Base-by-base conservation (phyloP, 768 basidiomycete genomes). In the Cubamyces sp. region DNA sequence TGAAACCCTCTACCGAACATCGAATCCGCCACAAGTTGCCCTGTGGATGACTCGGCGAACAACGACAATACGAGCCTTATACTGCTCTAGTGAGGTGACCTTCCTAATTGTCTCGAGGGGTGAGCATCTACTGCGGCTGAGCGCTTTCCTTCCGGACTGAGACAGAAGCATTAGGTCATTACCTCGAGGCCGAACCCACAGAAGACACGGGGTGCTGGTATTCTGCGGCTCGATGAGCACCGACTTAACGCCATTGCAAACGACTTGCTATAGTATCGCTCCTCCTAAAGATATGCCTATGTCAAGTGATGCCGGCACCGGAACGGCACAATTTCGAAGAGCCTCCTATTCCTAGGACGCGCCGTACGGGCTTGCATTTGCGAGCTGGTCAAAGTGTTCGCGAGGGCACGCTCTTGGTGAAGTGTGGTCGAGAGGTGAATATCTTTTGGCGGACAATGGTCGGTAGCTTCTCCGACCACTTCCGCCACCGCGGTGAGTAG, bases 131-230 rank as follows among this genome's bases (percentile, higher is more conserved):
- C 16, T 39, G 42, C 49, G 26, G 26, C 15, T 30, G 40, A 42
- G 50, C 40, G 26, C 49, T 42, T 21, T 34, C 9, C 19, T 43
- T 28, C 26, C 26, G 57, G 57, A 23, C 57, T 43, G 49, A 43
- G 41, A 46, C 21, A 25, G 41, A 51, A 59, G 57, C 48, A 21
- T 18, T 28, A 7, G 12, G 6, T 26, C 15, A 19, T 49, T 42
- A 51, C 57, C 57, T 59, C 57, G 57, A 59, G 57, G 57, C 57
- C 49, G 57, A 43, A 15, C 40, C 39, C 30, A 41, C 26, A 41
- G 50, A n/a, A 43, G 39, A 28, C 57, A 21, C 26, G 34, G 34
- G 34, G 34, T 37, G 57, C 41, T 49, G 14, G 26, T 51, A 50
- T 25, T 43, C 34, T 19, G 57, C 57, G 57, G 48, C 41, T 51